phyloP scores from a whole-genome alignment of 2,329 filamentous ascomycete species.

The Hypoxylon sp. region DNA sequence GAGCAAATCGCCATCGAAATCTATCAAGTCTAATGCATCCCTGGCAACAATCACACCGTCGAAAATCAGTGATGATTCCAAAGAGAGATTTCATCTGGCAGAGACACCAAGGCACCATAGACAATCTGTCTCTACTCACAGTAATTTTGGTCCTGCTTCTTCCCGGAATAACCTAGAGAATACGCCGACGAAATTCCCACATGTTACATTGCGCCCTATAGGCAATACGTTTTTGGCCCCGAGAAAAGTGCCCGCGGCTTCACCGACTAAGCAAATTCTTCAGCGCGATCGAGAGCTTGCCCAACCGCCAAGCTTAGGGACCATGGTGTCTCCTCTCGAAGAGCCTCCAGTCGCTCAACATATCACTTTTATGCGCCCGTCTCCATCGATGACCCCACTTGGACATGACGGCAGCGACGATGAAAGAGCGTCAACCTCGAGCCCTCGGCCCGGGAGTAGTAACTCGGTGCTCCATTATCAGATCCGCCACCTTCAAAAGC shows the following conservation, averaged over 20 bases:
- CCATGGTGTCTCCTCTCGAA: constrained; percentile 57
- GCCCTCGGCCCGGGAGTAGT: constrained; percentile 48
- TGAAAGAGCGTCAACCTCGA: constrained; percentile 7
- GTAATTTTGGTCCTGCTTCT: constrained; percentile 8
- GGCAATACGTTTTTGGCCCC: constrained; percentile 35
- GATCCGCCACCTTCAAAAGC: constrained; percentile 64
- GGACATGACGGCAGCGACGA: constrained; percentile 21
- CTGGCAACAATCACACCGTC: constrained; percentile 17
- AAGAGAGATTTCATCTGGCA: constrained; percentile 9
- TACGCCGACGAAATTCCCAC: constrained; percentile 35
- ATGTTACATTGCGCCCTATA: constrained; percentile 40
- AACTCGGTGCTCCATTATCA: constrained; percentile 62
- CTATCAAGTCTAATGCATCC: constrained; percentile 21
- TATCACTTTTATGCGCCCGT: constrained; percentile 55
- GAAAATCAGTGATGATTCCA: constrained; percentile 17
- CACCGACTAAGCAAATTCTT: constrained; percentile 33
- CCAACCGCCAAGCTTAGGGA: constrained; percentile 56
- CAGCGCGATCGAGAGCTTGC: constrained; percentile 37
- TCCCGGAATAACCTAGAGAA: constrained; percentile 7
- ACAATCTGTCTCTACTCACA: constrained; percentile 11
- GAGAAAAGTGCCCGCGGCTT: constrained; percentile 42
- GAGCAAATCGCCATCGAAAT: constrained; percentile 41
- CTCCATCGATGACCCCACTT: constrained; percentile 43
- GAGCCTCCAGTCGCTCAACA: constrained; percentile 60
- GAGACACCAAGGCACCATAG: constrained; percentile 21